Conservation (phyloP, 106 monocot genomes). For the Platanthera guangdongensis region DNA sequence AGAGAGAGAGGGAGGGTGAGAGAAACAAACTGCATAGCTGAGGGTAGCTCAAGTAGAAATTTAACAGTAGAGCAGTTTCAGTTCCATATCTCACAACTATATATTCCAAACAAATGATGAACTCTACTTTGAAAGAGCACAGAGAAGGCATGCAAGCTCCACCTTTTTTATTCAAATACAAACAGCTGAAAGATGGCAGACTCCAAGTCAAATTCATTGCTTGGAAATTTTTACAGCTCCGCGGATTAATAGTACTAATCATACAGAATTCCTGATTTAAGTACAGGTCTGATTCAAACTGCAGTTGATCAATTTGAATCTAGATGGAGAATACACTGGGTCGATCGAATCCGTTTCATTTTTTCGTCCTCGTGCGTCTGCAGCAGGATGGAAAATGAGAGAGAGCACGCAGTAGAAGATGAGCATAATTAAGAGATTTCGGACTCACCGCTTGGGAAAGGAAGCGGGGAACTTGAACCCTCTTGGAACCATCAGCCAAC, state of each 20-base stretch:
- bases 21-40: too few relatives aligned
- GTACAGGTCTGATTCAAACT: not conserved
- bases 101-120: too few relatives aligned
- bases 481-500: slow-evolving; percentile 80
- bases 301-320: not conserved
- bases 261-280: not conserved
- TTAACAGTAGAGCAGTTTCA: too few relatives aligned
- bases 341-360: slow-evolving; percentile 13
- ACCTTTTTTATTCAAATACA: not conserved
- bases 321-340: slow-evolving; percentile 23
- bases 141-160: not conserved
- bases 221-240: not conserved
- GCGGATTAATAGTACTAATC: not conserved
- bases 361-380: slow-evolving; percentile 30
- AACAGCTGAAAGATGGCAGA: not conserved
- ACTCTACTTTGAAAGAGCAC: not conserved
- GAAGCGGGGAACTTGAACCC: slow-evolving; percentile 63
- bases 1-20: too few relatives aligned
- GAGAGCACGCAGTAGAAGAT: not conserved
- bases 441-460: slow-evolving; percentile 30
- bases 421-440: not conserved
- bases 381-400: not conserved
- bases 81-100: too few relatives aligned
- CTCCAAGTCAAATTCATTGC: too few relatives aligned
- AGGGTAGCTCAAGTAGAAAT: too few relatives aligned